Percentiles rank a stretch among this genome's conserved stretches.
Evolutionary conservation across 495 filamentous ascomycete species (phyloP).

Genomic region (Trichoderma erinaceum): DNA sequence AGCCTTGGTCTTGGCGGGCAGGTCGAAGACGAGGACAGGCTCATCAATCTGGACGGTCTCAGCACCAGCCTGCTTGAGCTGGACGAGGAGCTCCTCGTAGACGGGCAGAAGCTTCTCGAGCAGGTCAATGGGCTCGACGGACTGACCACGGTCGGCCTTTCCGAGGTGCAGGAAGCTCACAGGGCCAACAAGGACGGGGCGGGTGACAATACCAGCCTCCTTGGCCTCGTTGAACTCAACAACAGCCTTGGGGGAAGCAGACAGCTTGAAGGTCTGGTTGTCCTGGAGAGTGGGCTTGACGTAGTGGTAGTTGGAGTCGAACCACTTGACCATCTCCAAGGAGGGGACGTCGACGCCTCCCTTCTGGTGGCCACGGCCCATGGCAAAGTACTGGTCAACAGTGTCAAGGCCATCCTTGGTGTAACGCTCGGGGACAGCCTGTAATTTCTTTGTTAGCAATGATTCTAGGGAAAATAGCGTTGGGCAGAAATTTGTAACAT

Average conservation of each 20-base stretch:
- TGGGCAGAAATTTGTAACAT: conserved; percentile 33
- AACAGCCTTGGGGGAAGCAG: conserved; percentile 83
- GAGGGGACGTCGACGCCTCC: conserved; percentile 84
- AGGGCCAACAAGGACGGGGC: conserved; percentile 90
- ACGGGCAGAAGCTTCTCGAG: conserved; percentile 85
- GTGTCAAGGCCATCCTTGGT: conserved; percentile 73
- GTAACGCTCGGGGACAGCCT: conserved; percentile 89
- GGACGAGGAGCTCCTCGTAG: conserved; percentile 81
- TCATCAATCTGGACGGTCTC: conserved; percentile 97
- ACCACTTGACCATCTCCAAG: conserved; percentile 99
- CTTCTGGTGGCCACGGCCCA: conserved; percentile 97
- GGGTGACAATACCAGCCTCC: conserved; percentile 85
- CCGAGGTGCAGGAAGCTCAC: conserved; percentile 94
- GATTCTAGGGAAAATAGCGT: not conserved
- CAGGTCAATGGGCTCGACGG: conserved; percentile 84
- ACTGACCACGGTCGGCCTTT: conserved; percentile 93
- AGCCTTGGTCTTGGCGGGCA: conserved; percentile 78
- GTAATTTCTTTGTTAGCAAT: conserved; percentile 11
- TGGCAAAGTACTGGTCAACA: conserved; percentile 97
- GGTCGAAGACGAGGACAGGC: conserved; percentile 90
- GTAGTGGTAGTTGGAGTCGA: conserved; percentile 99
- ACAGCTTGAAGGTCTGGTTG: conserved; percentile 89
- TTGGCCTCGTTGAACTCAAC: conserved; percentile 93
- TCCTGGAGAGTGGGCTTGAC: conserved; percentile 97
- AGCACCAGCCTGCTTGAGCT: conserved; percentile 92